Base-by-base conservation (phyloP, 805 yeast genomes). In the Metschnikowia noctiluminum region DNA sequence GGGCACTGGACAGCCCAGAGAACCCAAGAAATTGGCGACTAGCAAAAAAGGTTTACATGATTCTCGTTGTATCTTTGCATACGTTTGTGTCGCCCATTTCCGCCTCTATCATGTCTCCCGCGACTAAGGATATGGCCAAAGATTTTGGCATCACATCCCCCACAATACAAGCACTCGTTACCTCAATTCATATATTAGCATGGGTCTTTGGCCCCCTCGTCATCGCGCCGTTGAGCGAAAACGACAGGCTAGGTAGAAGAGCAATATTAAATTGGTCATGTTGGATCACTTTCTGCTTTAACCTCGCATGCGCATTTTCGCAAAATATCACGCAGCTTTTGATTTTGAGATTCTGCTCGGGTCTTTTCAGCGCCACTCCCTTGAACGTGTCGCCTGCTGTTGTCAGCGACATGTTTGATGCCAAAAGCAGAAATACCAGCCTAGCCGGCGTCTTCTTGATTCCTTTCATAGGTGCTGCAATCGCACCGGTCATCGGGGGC, bases 1-100 rank as follows among this genome's bases (percentile, higher is more conserved):
- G 73, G 71, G 63, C 63, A 10, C 48, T 48, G 4, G 58, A 66
- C 35, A 71, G 68, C 45, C 66, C 68, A 1, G 63, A 64, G 38
- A 61, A 64, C 45, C 74, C 74, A 6, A 47, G 70, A 43, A 69
- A 70, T 50, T 70, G 74, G 74, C 28, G 59, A 7, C 14, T 49
- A 2, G 16, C 46, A 2, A 54, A 50, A 11, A 70, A 69, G 42
- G 49, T 59, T 6, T 48, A 48, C 16, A 58, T 62, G 21, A 54
- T 63, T 30, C 55, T 50, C 6, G 50, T 69, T 37, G 74, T 69
- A 1, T 64, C 73, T 0, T 45, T 69, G 15, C 70, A 69, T 52
- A 68, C 74, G 3, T 60, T 71, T 41, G 61, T 70, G 7, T 66
- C 74, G 2, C 74, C 75, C 11, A 69, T 71, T 67, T 69, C 74